A percentile compares a stretch with the other conserved stretches of the same genome.
These are phyloP conservation scores for Diaporthe helianthi DNA, from an alignment of 2,329 filamentous ascomycete genomes.

Conservation along the genomic window DNA sequence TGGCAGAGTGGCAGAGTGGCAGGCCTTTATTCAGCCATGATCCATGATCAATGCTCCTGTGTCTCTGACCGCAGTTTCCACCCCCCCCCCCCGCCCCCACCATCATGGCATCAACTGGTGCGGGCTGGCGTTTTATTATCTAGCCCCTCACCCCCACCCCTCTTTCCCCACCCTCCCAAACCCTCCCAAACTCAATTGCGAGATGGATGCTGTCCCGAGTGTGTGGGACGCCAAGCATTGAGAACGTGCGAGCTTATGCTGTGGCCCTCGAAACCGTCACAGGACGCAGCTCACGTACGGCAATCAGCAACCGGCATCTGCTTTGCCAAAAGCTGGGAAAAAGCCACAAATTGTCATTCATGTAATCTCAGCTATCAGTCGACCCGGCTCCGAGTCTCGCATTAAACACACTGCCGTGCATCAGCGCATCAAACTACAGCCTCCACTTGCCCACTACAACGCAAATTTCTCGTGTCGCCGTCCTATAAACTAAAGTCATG, in stretches of 20 bases:
- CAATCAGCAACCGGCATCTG: slow-evolving; percentile 13
- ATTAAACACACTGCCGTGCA: slow-evolving; percentile 2
- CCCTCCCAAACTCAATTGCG: slow-evolving; percentile 21
- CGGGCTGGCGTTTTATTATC: not conserved
- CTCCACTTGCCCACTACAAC: not conserved
- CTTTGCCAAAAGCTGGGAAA: not conserved
- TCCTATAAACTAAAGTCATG: not conserved
- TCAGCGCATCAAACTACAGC: not conserved
- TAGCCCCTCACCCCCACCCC: not conserved
- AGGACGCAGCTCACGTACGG: slow-evolving; percentile 17
- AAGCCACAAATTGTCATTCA: not conserved
- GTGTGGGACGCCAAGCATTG: slow-evolving; percentile 20
- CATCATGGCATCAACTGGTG: no score
- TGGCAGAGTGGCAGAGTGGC: slow-evolving; percentile 7
- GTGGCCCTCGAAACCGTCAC: not conserved
- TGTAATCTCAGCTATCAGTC: not conserved
- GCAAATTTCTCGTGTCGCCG: not conserved
- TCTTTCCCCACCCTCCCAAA: no score
- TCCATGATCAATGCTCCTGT: not conserved
- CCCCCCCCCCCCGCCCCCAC: no score
- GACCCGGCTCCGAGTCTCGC: slow-evolving; percentile 23
- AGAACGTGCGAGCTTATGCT: slow-evolving; percentile 20
- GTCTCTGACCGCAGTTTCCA: not conserved
- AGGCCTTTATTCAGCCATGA: not conserved
- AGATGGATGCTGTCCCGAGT: slow-evolving; percentile 15